Base-by-base conservation (phyloP, 345 rosid genomes). In the Brassica carinata region DNA sequence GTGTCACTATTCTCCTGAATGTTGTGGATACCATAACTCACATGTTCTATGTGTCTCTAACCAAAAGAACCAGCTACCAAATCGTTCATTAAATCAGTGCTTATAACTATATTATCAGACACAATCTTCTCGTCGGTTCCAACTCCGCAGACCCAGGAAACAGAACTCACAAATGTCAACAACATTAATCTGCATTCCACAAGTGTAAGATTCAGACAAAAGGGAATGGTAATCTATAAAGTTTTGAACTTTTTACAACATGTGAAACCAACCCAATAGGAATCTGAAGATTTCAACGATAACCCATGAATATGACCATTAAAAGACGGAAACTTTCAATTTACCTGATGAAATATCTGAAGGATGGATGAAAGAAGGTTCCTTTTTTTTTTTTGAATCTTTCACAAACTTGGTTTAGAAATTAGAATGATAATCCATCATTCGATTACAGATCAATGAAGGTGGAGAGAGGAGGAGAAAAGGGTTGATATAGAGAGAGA, bases 1-100 rank as follows among this genome's bases (percentile, higher is more conserved):
- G 90, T 5, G 95, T 83, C 72, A 96, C 88, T 78, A 93, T 82
- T 76, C 86, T 85, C 94, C 91, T 87, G 74, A 92, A 77, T 77
- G 92, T 67, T 61, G 85, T 82, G 19, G 97, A 84, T 80, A 93
- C 92, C 99, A 93, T 93, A 76, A 82, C 90, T 93, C 83, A 92
- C 93, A 92, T 89, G 26, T 23, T 23, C 26, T 23, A 23, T 23
- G 83, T 18, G 18, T 68, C 67, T 84, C 87, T 88, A 82, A 85
- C 93, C 94, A 81, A 89, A 92, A 77, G 86, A 92, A 83, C 95
- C 92, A 61, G 87, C 88, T 76, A 88, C 84, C 85, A 83, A 87
- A 85, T 75, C 86, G 81, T 86, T 88, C 77, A 84, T 78, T 74
- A 81, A 79, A 81, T 78, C 78, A 71, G 82, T 81, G 75, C 79